Evolutionary conservation across 164 flowering plant species (phyloP).

Genomic region (Nelumbo lutea): DNA sequence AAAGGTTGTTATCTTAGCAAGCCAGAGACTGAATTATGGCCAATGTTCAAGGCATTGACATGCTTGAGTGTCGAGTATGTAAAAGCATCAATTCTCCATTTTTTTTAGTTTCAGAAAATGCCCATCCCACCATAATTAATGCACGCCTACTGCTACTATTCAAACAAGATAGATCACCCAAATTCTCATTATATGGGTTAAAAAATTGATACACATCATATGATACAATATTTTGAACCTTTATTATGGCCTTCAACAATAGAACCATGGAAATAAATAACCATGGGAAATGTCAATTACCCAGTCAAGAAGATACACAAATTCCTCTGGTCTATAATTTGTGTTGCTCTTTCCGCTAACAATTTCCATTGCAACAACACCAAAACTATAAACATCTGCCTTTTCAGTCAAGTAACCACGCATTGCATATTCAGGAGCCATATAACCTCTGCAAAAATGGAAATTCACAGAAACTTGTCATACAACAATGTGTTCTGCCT

Average conservation of each 20-base stretch:
- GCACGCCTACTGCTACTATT: no score
- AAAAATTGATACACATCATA: no score
- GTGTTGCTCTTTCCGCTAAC: conserved; percentile 78
- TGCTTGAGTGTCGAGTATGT: no score
- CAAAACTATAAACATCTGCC: conserved; percentile 81
- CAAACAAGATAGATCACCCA: no score
- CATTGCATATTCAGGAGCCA: conserved; percentile 86
- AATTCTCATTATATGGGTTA: no score
- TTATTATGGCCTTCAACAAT: no score
- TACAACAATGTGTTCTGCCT: neutral
- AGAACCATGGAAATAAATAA: neutral
- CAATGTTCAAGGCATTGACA: neutral
- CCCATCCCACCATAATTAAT: no score
- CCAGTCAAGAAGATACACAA: conserved; percentile 72
- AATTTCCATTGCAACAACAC: conserved; percentile 70
- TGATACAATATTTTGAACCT: no score
- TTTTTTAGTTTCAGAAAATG: no score
- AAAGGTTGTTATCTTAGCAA: neutral
- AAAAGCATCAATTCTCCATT: no score
- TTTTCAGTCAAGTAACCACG: conserved; percentile 62
- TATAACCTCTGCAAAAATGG: conserved; percentile 48
- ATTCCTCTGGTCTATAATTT: conserved; percentile 61
- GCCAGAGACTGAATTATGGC: neutral
- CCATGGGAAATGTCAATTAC: conserved; percentile 19
- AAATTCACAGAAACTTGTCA: neutral